A percentile compares a stretch with the other conserved stretches of the same genome.
Evolutionary conservation across 2,329 filamentous ascomycete genomes (phyloP).

Genomic region (Chaetomium sp.): DNA sequence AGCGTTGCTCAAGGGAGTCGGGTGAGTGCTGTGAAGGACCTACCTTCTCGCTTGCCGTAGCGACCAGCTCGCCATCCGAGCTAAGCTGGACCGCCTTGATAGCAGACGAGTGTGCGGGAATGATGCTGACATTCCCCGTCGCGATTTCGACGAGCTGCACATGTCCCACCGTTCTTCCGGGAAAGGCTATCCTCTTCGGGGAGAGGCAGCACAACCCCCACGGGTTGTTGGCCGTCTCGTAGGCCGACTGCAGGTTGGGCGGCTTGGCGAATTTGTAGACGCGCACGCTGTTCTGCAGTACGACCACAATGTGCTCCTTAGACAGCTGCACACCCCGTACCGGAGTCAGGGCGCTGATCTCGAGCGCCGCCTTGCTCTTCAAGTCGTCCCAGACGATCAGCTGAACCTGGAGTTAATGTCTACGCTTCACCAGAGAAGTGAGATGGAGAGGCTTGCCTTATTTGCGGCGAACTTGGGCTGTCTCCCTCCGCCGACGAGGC

Average conservation of each 20-base stretch:
- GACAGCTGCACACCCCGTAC: slow-evolving; percentile 79
- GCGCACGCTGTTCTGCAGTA: slow-evolving; percentile 78
- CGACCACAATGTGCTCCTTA: slow-evolving; percentile 74
- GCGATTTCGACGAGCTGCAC: slow-evolving; percentile 81
- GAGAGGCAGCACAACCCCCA: slow-evolving; percentile 79
- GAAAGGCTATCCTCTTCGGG: slow-evolving; percentile 74
- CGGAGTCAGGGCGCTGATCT: slow-evolving; percentile 79
- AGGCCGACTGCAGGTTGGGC: slow-evolving; percentile 69
- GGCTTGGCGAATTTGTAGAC: slow-evolving; percentile 78
- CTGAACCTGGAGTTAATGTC: slow-evolving; percentile 41
- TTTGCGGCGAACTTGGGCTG: slow-evolving; percentile 84
- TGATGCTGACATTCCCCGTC: slow-evolving; percentile 85
- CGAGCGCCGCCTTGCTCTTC: slow-evolving; percentile 69
- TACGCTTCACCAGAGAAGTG: background rate
- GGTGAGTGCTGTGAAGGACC: slow-evolving; percentile 19
- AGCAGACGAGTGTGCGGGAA: slow-evolving; percentile 81
- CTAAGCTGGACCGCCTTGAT: slow-evolving; percentile 80
- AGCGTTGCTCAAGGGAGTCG: background rate
- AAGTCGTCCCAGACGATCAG: slow-evolving; percentile 91
- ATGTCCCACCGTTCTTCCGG: slow-evolving; percentile 84
- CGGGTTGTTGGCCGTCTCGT: slow-evolving; percentile 84
- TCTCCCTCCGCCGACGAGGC: slow-evolving; percentile 84
- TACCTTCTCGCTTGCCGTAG: slow-evolving; percentile 84
- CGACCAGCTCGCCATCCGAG: slow-evolving; percentile 76
- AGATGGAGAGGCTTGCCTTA: slow-evolving; percentile 57